Base-by-base conservation (phyloP, 2,329 filamentous ascomycete genomes). In the Drechslera avenae region DNA sequence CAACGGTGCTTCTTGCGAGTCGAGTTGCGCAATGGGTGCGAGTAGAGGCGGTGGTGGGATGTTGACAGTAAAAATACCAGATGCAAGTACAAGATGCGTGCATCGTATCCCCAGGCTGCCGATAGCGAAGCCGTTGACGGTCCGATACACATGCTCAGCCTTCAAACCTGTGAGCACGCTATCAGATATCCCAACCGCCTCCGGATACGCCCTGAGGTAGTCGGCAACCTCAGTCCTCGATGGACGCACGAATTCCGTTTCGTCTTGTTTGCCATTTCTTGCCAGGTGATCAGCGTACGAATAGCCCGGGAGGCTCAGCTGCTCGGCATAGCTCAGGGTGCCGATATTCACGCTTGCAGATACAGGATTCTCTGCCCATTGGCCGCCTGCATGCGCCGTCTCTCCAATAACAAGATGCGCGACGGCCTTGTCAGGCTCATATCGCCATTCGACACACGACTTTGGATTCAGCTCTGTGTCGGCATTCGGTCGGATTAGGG, bases 311-410 rank as follows among this genome's bases (percentile, higher is more conserved):
- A 86, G 72, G 12, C 81, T 84, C 5, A 86, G 74, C 78, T 84
- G 82, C 50, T 83, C 82, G 2, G 83, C 82, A 72, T 86, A 86
- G 66, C 83, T 85, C 66, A 86, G 64, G 0, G 83, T 81, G 35
- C 81, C 81, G 54, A 85, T 84, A 49, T 84, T 77, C 68, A 78
- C 79, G 63, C 78, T 83, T 3, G 79, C 77, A 19, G 75, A 74
- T 12, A 78, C 74, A 0, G 79, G 77, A 48, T 82, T 79, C 41
- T 83, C 80, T 1, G 78, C 79, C 83, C 83, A 86, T 64, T 86
- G 83, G 5, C 83, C 83, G 13, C 83, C 83, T 1, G 82, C 74
- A 33, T 75, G 68, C 7, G 69, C 48, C 0, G 81, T 74, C 49
- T 81, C 74, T 13, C 83, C 83, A 46, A 86, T 73, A 2, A 82